Base-by-base conservation (phyloP, 2,329 filamentous ascomycete species). In the Diaporthe sp. region DNA sequence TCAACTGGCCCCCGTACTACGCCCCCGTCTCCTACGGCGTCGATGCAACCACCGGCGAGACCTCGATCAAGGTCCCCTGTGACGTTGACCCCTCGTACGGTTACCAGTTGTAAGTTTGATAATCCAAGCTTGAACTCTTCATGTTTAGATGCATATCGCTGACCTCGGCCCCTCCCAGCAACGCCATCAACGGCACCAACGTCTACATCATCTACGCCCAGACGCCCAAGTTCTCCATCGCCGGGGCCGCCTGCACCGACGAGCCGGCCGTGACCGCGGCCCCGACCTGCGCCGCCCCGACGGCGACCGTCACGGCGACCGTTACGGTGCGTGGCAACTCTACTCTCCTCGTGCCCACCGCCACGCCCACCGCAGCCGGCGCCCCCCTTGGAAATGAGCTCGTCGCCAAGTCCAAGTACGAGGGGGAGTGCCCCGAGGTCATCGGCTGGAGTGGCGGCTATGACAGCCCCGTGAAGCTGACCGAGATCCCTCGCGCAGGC, bases 161-260 rank as follows among this genome's bases (percentile, higher is more conserved):
- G 25, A 55, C 42, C 37, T 34, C 17, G 12, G 53, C 2, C 49
- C 53, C 25, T 1, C 42, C 39, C n/a, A 82, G 81, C 80, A 86
- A 85, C 78, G 85, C 84, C 77, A 85, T 86, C 81, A 86, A 86
- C 81, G 85, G 84, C 77, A 86, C 85, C 78, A 86, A 86, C 79
- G 82, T 85, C 77, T 86, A 84, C 78, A 81, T 86, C 70, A 86
- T 86, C 80, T 84, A 86, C 78, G 83, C 85, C 8, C 84, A 86
- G 80, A 84, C 84, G 37, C 79, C 81, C 62, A 83, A 83, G 75
- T 86, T 86, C 80, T 83, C 76, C 76, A 78, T 86, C 77, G 58
- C 77, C 71, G 80, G 80, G 72, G 79, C 78, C 60, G 72, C 77
- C 76, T 85, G 84, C 80, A 76, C 78, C 60, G 82, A 77, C 76